A percentile compares a stretch with the other conserved stretches of the same genome.
These are phyloP conservation scores for Capronia epimyces DNA, from an alignment of 2,329 filamentous ascomycete species.

Conservation along the genomic window DNA sequence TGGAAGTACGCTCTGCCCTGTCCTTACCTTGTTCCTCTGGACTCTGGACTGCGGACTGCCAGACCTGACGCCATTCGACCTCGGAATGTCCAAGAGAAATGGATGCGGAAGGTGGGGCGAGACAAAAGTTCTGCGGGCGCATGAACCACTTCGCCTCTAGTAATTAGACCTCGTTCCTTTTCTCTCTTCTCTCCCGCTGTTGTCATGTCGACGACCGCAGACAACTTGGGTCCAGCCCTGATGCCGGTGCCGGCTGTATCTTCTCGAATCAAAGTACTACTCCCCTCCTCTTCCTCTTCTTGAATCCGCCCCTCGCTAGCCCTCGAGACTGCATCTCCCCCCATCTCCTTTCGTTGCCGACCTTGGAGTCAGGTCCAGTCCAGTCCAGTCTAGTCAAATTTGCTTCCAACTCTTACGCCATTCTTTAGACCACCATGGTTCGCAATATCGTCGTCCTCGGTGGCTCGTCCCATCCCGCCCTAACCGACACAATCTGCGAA, in stretches of 20 bases:
- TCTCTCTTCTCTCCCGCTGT: constrained; percentile 8
- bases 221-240: constrained; percentile 4
- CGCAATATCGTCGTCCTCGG: constrained; percentile 92
- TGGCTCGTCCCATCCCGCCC: constrained; percentile 83
- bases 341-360: not conserved
- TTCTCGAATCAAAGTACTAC: not conserved
- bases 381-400: not conserved
- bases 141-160: not conserved
- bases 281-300: not conserved
- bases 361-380: too few relatives aligned
- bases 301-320: not conserved
- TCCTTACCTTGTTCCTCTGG: too few relatives aligned
- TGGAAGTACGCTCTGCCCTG: too few relatives aligned
- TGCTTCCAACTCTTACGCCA: not conserved
- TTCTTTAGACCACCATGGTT: constrained; percentile 58
- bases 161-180: not conserved
- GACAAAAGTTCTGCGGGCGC: constrained; percentile 17
- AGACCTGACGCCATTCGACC: constrained; percentile 16
- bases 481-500: constrained; percentile 81
- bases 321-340: not conserved
- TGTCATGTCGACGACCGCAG: constrained; percentile 14
- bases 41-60: too few relatives aligned
- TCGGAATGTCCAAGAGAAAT: constrained; percentile 3
- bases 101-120: constrained; percentile 22
- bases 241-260: not conserved